phyloP scores from a whole-genome alignment of 805 yeast genomes.

The Metschnikowia aberdeeniae region DNA sequence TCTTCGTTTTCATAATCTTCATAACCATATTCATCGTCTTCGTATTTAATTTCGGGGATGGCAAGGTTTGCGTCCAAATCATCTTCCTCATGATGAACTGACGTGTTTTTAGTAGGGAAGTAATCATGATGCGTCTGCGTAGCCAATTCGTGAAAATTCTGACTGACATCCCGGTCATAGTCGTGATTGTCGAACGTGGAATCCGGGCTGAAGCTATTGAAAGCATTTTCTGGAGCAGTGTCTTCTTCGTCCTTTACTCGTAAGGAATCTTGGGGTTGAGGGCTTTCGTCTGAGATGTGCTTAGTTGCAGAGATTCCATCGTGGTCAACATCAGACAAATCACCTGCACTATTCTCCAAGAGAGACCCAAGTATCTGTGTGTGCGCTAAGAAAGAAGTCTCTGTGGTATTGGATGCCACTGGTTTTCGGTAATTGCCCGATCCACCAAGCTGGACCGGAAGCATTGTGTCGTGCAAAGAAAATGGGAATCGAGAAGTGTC shows the following conservation, averaged over 20 bases:
- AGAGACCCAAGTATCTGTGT: not conserved
- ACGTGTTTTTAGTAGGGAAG: not conserved
- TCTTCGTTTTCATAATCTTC: not conserved
- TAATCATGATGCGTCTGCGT: conserved; percentile 9
- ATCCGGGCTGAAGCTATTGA: conserved; percentile 13
- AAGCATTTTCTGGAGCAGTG: not conserved
- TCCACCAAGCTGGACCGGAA: too few relatives aligned
- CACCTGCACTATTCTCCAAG: not conserved
- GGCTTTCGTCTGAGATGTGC: too few relatives aligned
- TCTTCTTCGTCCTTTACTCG: too few relatives aligned
- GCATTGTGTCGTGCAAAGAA: too few relatives aligned
- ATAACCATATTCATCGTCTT: too few relatives aligned
- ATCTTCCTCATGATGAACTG: too few relatives aligned
- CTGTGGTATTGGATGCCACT: not conserved
- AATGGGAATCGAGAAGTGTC: too few relatives aligned
- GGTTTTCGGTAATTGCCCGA: too few relatives aligned
- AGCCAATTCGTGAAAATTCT: conserved; percentile 10
- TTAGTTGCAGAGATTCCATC: not conserved
- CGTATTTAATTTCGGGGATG: not conserved
- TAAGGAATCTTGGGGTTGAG: too few relatives aligned
- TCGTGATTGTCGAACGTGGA: conserved; percentile 10
- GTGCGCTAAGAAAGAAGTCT: conserved; percentile 1
- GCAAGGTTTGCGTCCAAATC: too few relatives aligned
- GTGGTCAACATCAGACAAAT: not conserved
- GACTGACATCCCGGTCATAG: conserved; percentile 9